Percentiles rank a stretch among this genome's conserved stretches.
phyloP scores from a whole-genome alignment of 2,329 filamentous ascomycete genomes.

The Ascochyta lentis region DNA sequence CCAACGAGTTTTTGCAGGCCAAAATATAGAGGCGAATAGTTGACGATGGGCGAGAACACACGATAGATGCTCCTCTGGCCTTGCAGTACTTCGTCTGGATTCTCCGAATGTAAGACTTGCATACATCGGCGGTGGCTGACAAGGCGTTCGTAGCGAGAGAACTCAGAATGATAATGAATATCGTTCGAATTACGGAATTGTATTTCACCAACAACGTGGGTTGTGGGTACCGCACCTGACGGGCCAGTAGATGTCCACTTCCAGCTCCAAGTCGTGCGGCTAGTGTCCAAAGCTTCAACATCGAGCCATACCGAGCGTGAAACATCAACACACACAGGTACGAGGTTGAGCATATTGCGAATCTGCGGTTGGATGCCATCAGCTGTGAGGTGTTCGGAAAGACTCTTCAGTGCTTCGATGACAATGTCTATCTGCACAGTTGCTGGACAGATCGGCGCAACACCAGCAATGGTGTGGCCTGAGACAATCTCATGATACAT shows the following conservation, averaged over 20 bases:
- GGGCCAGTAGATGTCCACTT: conserved; percentile 26
- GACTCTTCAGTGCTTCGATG: conserved; percentile 41
- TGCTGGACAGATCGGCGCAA: conserved; percentile 50
- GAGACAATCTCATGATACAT: conserved; percentile 47
- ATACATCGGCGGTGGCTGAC: conserved; percentile 38
- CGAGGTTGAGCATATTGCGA: conserved; percentile 8
- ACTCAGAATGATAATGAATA: conserved; percentile 24
- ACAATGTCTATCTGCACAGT: conserved; percentile 50
- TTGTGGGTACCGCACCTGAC: conserved; percentile 8
- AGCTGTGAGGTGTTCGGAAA: conserved; percentile 31
- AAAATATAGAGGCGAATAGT: conserved; percentile 43
- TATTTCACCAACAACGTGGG: conserved; percentile 38
- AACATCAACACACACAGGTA: conserved; percentile 35
- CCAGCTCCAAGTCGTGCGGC: conserved; percentile 37
- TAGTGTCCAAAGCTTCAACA: conserved; percentile 21
- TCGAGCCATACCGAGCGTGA: conserved; percentile 42
- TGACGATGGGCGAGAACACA: conserved; percentile 46
- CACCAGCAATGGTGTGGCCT: conserved; percentile 51
- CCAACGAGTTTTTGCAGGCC: conserved; percentile 35
- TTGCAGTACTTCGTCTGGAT: conserved; percentile 44
- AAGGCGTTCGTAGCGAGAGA: conserved; percentile 39
- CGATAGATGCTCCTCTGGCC: conserved; percentile 49
- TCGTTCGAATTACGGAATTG: conserved; percentile 27
- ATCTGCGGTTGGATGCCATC: conserved; percentile 8
- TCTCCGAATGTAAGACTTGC: conserved; percentile 34